Conservation (phyloP, 2,329 filamentous ascomycete genomes). For the Teratosphaeria pseudoeucalypti region DNA sequence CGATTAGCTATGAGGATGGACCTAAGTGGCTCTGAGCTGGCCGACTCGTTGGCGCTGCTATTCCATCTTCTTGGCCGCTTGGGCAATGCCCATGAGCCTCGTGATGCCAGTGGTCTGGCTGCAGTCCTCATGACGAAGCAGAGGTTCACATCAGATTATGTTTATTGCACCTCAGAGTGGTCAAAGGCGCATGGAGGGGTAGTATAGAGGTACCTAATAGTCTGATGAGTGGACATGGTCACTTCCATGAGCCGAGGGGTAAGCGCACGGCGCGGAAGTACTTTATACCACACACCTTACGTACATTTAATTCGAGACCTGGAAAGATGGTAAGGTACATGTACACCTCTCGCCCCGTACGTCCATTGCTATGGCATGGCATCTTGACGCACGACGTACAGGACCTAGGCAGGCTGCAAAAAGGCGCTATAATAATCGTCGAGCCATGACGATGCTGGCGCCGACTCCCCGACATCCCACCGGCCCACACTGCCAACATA, state of each 20-base stretch:
- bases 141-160: neutral
- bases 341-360: neutral
- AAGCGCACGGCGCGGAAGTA: neutral
- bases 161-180: neutral
- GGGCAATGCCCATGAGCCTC: conserved; percentile 10
- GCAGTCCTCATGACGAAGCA: conserved; percentile 13
- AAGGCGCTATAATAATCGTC: neutral
- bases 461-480: neutral
- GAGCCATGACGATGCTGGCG: neutral
- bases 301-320: neutral
- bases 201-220: neutral
- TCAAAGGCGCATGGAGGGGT: neutral
- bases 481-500: neutral
- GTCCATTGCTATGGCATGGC: neutral
- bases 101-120: conserved; percentile 12
- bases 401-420: neutral
- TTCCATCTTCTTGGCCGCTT: conserved; percentile 14
- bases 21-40: conserved; percentile 17
- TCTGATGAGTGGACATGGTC: neutral
- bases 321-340: neutral
- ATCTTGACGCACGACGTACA: neutral
- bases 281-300: neutral
- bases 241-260: neutral
- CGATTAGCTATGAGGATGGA: conserved; percentile 94
- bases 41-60: conserved; percentile 7